phyloP scores from a whole-genome alignment of 108 stramenopile species.

The Aureococcus anophagefferens region DNA sequence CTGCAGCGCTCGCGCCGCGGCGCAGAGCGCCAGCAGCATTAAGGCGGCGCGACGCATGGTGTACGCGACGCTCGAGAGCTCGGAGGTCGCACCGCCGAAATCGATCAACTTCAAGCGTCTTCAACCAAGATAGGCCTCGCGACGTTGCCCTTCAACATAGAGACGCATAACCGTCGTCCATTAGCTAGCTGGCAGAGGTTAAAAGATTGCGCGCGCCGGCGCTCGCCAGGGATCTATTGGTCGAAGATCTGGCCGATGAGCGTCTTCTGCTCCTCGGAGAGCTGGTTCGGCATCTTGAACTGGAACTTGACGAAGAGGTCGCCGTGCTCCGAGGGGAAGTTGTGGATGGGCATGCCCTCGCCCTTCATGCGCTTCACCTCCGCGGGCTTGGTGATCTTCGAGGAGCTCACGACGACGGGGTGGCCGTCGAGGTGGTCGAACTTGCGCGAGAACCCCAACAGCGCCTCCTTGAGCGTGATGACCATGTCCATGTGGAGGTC shows the following conservation, averaged over 20 bases:
- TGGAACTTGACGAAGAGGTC: constrained; percentile 25
- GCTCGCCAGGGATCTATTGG: too few species aligned
- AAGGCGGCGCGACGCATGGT: too few species aligned
- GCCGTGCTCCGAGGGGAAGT: constrained; percentile 16
- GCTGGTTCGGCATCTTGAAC: constrained; percentile 21
- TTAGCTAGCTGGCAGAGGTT: too few species aligned
- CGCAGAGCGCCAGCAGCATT: too few species aligned
- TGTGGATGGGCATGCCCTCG: constrained; percentile 49
- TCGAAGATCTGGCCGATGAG: background rate
- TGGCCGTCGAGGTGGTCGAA: constrained; percentile 48
- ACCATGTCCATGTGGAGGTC: constrained; percentile 41
- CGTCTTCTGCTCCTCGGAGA: constrained; percentile 14
- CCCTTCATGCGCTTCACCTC: constrained; percentile 25
- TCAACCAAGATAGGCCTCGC: too few species aligned
- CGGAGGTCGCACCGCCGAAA: too few species aligned
- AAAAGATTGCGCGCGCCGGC: too few species aligned
- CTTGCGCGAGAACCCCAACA: constrained; percentile 35
- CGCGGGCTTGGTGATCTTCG: constrained; percentile 31
- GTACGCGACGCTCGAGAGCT: too few species aligned
- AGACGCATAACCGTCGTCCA: too few species aligned
- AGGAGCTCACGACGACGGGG: constrained; percentile 19
- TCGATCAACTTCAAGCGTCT: too few species aligned
- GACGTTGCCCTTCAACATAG: too few species aligned
- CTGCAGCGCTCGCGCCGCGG: too few species aligned
- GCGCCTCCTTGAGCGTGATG: constrained; percentile 44